Evolutionary conservation across 768 basidiomycete genomes (phyloP), one percentile per base, ranked within the genome.

Genomic region (Aureoboletus auriporus): DNA sequence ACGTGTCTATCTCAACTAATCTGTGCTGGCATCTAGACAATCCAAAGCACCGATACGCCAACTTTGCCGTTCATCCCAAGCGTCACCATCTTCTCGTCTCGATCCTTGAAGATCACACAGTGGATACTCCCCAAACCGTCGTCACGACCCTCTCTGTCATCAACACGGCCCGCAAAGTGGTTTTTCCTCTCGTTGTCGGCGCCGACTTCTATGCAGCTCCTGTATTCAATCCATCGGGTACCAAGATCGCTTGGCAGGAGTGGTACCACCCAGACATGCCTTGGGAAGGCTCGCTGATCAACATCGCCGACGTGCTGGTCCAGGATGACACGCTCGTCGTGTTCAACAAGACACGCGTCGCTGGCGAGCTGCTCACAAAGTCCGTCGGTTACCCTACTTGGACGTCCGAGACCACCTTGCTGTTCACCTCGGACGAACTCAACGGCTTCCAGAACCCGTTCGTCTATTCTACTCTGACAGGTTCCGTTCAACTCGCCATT

Each of bases 201-300:
- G 79, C 80, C 5, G 86, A 89, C 59, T 91, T 91, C 68, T 92
- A 90, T 62, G 73, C 76, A 38, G 63, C 71, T 1, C 80, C 85
- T 0, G 66, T 63, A 26, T 83, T 85, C 68, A 80, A 79, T 28
- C 76, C 80, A 0, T 75, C 82, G 51, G 86, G 84, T 1, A 69
- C 63, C 31, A 71, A 69, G 44, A 55, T 89, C 14, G 75, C 74
- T 1, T 90, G 82, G 81, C 69, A 79, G 36, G 73, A 83, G 51
- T 87, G 86, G 87, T 74, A 64, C 52, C 84, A 84, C 43, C 83
- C 83, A 0, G 75, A 82, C 51, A 82, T 84, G 82, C 79, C 86
- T 12, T 90, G 85, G 84, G 79, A 85, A 56, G 83, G 81, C 4
- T 69, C 75, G 1, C 67, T 77, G 55, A 70, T 88, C 49, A 70